These are phyloP conservation scores for Penicillium griseofulvum DNA, from an alignment of 2,329 filamentous ascomycete genomes.

Conservation along the genomic window DNA sequence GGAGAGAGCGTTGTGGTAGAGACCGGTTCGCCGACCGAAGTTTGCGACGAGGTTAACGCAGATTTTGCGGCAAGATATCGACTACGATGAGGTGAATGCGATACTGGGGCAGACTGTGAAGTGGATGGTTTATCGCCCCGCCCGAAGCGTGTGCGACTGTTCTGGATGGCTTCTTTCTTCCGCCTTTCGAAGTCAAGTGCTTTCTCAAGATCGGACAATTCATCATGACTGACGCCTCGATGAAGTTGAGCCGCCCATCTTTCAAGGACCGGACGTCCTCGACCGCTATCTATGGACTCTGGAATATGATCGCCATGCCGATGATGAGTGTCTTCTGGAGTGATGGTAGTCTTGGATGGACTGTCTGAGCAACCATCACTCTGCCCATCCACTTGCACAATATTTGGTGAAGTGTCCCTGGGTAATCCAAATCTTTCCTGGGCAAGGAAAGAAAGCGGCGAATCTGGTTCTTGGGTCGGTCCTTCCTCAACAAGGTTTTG, in stretches of 20 bases:
- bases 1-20: slow-evolving; percentile 4
- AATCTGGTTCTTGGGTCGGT: not conserved
- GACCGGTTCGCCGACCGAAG: not conserved
- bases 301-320: not conserved
- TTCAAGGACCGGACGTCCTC: slow-evolving; percentile 23
- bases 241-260: slow-evolving; percentile 24
- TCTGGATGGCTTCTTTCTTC: slow-evolving; percentile 22
- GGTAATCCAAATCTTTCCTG: slow-evolving; percentile 11
- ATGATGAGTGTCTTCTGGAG: not conserved
- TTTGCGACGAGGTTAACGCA: slow-evolving; percentile 7
- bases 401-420: too few relatives aligned
- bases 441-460: slow-evolving; percentile 17
- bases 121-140: not conserved
- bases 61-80: slow-evolving; percentile 21
- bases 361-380: not conserved
- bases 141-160: not conserved
- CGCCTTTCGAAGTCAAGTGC: slow-evolving; percentile 24
- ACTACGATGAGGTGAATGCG: slow-evolving; percentile 13
- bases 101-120: not conserved
- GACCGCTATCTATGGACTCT: slow-evolving; percentile 18
- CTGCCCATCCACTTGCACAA: not conserved
- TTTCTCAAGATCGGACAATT: slow-evolving; percentile 13
- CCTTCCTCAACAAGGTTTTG: not conserved
- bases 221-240: slow-evolving; percentile 1
- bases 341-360: not conserved